Base-by-base conservation (phyloP, 345 rosid genomes). In the Moringa oleifera region DNA sequence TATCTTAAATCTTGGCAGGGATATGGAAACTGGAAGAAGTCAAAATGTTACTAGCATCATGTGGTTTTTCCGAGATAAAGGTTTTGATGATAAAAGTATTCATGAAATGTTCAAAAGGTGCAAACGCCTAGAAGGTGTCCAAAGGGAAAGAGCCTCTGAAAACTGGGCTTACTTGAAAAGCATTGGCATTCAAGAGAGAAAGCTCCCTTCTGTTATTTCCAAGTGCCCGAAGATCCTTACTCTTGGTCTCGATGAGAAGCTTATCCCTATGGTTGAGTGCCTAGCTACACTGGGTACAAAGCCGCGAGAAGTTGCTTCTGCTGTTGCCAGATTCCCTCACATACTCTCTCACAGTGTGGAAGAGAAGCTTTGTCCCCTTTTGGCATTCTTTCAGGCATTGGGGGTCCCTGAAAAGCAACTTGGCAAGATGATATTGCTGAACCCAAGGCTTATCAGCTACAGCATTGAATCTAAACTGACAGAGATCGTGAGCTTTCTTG, bases 331-430 rank as follows among this genome's bases (percentile, higher is more conserved):
- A 25, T 88, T 88, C 68, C 91, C 91, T 68, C 86, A 79, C 55
- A 79, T 88, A 23, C 82, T 88, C 58, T 77, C 96, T 63, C 89
- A 88, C 58, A 83, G 96, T 55, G 83, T 88, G 31, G 84, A 88
- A 71, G 88, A 88, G 81, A 88, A 85, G 72, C 88, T 88, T 25
- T 88, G 91, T 51, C 96, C 96, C 0, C 89, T 88, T 46, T 75
- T 88, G 74, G 96, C 91, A 20, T 88, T 88, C 81, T 85, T 85
- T 60, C 91, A 88, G 68, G 83, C 91, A 0, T 64, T 80, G 23
- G 96, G 91, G 25, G 80, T 88, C 52, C 75, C 96, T 37, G 90
- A 88, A 69, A 79, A 75, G 57, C 91, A 88, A 23, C 85, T 85
- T 37, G 96, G 91, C 37, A 88, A 80, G 62, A 76, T 88, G 53